Evolutionary conservation across 768 basidiomycete genomes (phyloP).

Genomic region (Dioszegia aurantiaca): DNA sequence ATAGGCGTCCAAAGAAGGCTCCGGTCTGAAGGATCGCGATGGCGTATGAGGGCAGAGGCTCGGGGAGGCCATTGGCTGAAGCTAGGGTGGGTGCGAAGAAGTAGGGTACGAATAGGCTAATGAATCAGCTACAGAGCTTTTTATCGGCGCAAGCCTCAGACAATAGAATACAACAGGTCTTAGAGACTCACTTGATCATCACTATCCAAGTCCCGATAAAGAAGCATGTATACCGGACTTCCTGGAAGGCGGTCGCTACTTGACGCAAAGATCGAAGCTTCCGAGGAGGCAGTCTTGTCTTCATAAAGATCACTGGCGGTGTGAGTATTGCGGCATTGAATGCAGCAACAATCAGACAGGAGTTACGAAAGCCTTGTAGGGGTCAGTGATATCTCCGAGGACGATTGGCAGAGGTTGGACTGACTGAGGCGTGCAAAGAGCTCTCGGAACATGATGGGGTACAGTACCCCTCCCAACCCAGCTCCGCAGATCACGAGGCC

Average conservation of each 20-base stretch:
- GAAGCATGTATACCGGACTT: slow-evolving; percentile 36
- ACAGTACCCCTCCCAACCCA: slow-evolving; percentile 46
- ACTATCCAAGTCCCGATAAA: slow-evolving; percentile 39
- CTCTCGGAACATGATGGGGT: slow-evolving; percentile 44
- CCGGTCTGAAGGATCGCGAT: slow-evolving; percentile 44
- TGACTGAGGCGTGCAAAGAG: slow-evolving; percentile 37
- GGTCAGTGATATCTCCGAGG: slow-evolving; percentile 6
- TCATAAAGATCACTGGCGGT: slow-evolving; percentile 41
- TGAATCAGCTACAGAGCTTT: neutral
- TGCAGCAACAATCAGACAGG: slow-evolving; percentile 42
- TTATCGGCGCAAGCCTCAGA: neutral
- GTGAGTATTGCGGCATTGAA: slow-evolving; percentile 44
- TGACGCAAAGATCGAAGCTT: slow-evolving; percentile 30
- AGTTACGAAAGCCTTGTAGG: slow-evolving; percentile 37
- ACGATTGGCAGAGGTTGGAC: slow-evolving; percentile 4
- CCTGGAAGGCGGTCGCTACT: slow-evolving; percentile 36
- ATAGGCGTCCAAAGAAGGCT: slow-evolving; percentile 40
- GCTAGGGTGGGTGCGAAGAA: slow-evolving; percentile 40
- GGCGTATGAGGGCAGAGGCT: slow-evolving; percentile 33
- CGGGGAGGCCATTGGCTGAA: slow-evolving; percentile 25
- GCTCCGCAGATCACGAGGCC: slow-evolving; percentile 47
- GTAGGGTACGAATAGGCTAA: slow-evolving; percentile 43
- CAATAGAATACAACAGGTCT: no score
- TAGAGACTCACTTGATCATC: slow-evolving; percentile 41
- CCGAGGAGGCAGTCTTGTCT: slow-evolving; percentile 42